phyloP scores from a whole-genome alignment of 768 basidiomycete genomes.

The Kockovaella imperatae region DNA sequence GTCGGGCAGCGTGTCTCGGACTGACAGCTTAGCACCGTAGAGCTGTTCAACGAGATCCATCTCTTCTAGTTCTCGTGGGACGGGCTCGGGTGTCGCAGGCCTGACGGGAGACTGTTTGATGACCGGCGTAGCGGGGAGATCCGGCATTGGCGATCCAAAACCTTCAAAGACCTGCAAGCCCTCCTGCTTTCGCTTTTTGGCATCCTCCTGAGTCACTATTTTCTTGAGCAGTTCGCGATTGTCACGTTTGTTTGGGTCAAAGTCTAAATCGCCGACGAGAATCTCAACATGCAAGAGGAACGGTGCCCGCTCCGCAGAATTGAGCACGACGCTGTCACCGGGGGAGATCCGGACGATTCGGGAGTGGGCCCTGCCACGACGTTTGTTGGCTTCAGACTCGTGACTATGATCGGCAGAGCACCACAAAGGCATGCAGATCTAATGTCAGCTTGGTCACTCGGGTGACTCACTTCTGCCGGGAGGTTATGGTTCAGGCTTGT shows the following conservation, averaged over 20 bases:
- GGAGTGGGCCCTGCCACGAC: slow-evolving; percentile 65
- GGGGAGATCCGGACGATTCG: slow-evolving; percentile 95
- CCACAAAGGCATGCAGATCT: slow-evolving; percentile 49
- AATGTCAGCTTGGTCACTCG: not conserved
- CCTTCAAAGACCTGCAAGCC: slow-evolving; percentile 14
- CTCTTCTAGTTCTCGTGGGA: slow-evolving; percentile 62
- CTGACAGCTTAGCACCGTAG: slow-evolving; percentile 68
- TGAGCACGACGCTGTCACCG: slow-evolving; percentile 92
- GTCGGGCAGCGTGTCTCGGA: slow-evolving; percentile 64
- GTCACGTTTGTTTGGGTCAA: slow-evolving; percentile 70
- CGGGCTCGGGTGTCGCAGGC: not conserved
- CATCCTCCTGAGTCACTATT: slow-evolving; percentile 46
- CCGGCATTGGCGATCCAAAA: slow-evolving; percentile 29
- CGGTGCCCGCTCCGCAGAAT: slow-evolving; percentile 92
- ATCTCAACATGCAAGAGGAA: slow-evolving; percentile 89
- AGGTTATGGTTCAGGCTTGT: slow-evolving; percentile 92
- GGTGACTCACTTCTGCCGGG: slow-evolving; percentile 71
- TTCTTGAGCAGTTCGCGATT: slow-evolving; percentile 75
- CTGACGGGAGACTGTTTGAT: not conserved
- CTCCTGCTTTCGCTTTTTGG: slow-evolving; percentile 37
- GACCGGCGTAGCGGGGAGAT: not conserved
- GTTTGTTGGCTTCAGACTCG: slow-evolving; percentile 45
- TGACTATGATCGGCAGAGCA: slow-evolving; percentile 46
- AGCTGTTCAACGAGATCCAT: slow-evolving; percentile 95
- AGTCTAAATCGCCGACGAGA: slow-evolving; percentile 79